phyloP scores from a whole-genome alignment of 73 alveolate genomes.

The Symbiodinium pilosum region DNA sequence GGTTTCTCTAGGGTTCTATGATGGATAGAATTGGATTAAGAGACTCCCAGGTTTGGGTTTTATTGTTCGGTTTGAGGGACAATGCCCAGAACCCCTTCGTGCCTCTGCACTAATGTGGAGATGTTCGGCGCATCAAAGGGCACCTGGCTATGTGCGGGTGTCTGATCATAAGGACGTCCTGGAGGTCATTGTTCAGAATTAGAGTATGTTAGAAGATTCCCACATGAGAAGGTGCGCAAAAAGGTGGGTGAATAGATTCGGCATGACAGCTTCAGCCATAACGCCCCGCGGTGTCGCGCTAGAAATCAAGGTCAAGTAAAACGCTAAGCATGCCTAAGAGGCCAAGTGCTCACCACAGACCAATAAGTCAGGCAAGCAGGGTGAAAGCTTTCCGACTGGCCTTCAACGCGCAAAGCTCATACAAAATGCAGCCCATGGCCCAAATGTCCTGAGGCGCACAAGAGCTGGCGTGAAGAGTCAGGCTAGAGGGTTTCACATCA shows the following conservation, averaged over 20 bases:
- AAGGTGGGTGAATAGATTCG: too few species aligned
- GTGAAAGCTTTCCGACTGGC: background rate
- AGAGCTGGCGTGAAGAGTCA: too few species aligned
- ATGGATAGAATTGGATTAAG: too few species aligned
- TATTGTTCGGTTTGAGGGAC: too few species aligned
- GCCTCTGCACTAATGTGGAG: slow-evolving; percentile 85
- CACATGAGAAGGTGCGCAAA: background rate
- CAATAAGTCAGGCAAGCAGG: too few species aligned
- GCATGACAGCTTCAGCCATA: too few species aligned
- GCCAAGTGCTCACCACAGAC: too few species aligned
- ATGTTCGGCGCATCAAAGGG: slow-evolving; percentile 94
- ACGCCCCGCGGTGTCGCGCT: too few species aligned
- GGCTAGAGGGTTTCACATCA: too few species aligned
- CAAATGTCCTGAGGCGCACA: slow-evolving; percentile 72
- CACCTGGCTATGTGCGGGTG: slow-evolving; percentile 1
- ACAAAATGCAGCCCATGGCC: slow-evolving; percentile 95
- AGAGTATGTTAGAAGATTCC: background rate
- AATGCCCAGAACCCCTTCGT: background rate
- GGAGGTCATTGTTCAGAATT: too few species aligned
- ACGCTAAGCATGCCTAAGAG: background rate
- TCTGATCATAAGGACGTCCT: background rate
- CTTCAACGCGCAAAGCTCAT: slow-evolving; percentile 89
- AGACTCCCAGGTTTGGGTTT: too few species aligned
- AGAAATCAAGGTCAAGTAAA: background rate
- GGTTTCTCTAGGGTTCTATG: too few species aligned